A percentile compares a stretch with the other conserved stretches of the same genome.
Evolutionary conservation across 768 basidiomycete species (phyloP).

Genomic region (Termitomyces titanicus): DNA sequence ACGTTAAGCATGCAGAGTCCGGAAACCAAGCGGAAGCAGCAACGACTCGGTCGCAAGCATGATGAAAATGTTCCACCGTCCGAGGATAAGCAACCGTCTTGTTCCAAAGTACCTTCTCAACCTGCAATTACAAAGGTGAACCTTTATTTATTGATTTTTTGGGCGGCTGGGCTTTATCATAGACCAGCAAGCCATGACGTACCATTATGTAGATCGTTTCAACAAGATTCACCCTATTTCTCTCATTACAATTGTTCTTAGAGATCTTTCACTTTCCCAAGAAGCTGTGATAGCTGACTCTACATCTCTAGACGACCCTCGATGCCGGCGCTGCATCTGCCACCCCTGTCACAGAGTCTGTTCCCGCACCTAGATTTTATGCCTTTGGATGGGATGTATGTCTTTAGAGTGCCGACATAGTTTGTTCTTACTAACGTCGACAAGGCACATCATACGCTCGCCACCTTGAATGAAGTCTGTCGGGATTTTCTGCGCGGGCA

Average conservation of each 20-base stretch:
- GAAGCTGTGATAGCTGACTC: not conserved
- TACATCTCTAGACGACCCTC: not conserved
- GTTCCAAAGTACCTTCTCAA: not conserved
- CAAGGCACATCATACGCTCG: conserved; percentile 28
- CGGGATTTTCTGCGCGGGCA: not conserved
- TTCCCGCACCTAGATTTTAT: not conserved
- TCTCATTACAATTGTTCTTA: not conserved
- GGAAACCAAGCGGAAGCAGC: not conserved
- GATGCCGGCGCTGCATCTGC: not conserved
- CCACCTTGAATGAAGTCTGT: conserved; percentile 15
- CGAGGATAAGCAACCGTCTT: not conserved
- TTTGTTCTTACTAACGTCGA: not conserved
- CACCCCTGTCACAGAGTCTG: not conserved
- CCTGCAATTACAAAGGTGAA: not conserved
- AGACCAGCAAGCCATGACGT: not conserved
- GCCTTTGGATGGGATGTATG: conserved; percentile 15
- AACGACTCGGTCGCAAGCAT: not conserved
- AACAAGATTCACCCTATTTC: not conserved
- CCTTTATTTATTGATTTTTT: not conserved
- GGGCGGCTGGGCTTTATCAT: not conserved
- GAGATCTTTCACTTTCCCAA: not conserved
- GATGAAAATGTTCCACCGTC: not conserved
- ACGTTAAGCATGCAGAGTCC: not conserved
- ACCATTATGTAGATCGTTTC: not conserved
- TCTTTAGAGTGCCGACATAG: not conserved